phyloP scores from a whole-genome alignment of 306 rosid species.

The Clitoria ternatea region DNA sequence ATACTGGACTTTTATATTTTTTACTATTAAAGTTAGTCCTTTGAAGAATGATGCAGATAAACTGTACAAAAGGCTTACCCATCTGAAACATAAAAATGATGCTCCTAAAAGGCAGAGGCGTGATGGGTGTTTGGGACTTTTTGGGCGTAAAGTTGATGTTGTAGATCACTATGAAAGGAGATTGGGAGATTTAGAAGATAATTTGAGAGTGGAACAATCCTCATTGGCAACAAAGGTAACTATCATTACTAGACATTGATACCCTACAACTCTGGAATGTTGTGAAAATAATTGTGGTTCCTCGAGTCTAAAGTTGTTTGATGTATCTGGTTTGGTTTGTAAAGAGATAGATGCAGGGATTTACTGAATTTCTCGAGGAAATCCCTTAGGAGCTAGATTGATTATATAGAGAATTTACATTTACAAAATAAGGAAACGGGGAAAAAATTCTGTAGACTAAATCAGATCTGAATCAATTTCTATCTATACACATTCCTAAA shows the following conservation, averaged over 20 bases:
- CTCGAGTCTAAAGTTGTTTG: background rate
- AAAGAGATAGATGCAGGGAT: no score
- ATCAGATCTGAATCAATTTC: no score
- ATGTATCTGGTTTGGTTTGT: background rate
- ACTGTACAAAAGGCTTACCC: slow-evolving; percentile 50
- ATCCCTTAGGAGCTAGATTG: no score
- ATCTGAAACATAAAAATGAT: slow-evolving; percentile 31
- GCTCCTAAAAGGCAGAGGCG: slow-evolving; percentile 40
- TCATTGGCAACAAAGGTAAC: slow-evolving; percentile 56
- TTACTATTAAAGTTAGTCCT: slow-evolving; percentile 4
- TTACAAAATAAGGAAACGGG: no score
- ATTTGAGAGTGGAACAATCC: slow-evolving; percentile 63
- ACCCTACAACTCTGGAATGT: background rate
- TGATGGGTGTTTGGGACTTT: slow-evolving; percentile 61
- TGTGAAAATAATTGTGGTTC: slow-evolving; percentile 1
- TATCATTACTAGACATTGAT: background rate
- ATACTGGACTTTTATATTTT: background rate
- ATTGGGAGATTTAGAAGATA: slow-evolving; percentile 60
- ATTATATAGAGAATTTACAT: no score
- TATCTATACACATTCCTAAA: no score
- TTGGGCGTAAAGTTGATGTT: slow-evolving; percentile 49
- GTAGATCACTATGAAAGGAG: slow-evolving; percentile 56
- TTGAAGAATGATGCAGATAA: slow-evolving; percentile 66
- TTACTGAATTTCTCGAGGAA: no score
- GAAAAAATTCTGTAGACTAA: no score